These are phyloP conservation scores for Trichosporon sp. DNA, from an alignment of 1,284 basidiomycete species.

Conservation along the genomic window DNA sequence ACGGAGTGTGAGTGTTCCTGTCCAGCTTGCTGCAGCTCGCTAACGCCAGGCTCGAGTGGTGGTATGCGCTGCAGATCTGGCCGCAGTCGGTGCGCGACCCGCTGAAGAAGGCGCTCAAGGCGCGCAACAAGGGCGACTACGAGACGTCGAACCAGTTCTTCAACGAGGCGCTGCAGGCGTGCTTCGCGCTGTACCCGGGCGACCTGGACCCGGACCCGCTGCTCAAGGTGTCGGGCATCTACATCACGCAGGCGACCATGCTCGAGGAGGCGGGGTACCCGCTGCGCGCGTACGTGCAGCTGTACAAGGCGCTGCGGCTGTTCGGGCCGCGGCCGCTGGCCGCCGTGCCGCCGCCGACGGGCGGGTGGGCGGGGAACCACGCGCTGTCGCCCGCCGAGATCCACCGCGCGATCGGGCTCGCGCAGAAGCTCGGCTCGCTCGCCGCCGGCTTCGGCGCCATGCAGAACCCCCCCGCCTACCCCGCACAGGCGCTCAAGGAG, in stretches of 20 bases:
- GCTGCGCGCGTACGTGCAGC: constrained; percentile 31
- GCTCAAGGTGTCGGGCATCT: constrained; percentile 47
- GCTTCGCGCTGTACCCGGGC: constrained; percentile 26
- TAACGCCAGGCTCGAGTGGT: constrained; percentile 44
- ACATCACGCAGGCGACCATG: constrained; percentile 40
- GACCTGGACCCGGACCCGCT: constrained; percentile 40
- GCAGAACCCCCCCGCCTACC: constrained; percentile 13
- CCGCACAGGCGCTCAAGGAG: not conserved
- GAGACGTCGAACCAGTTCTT: constrained; percentile 42
- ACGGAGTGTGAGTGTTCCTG: constrained; percentile 44
- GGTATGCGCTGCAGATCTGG: constrained; percentile 45
- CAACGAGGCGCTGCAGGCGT: constrained; percentile 37
- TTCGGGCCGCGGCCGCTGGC: constrained; percentile 33
- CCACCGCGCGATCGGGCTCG: constrained; percentile 41
- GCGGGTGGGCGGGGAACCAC: constrained; percentile 16
- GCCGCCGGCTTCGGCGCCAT: constrained; percentile 19
- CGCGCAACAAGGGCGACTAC: constrained; percentile 37
- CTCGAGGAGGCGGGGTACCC: constrained; percentile 39
- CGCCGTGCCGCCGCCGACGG: constrained; percentile 3
- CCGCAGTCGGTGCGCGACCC: constrained; percentile 44
- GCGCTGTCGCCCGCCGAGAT: constrained; percentile 31
- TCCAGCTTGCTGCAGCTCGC: not conserved
- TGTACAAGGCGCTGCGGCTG: constrained; percentile 34
- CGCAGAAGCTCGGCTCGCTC: constrained; percentile 32
- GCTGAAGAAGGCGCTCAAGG: constrained; percentile 44